Base-by-base conservation (phyloP, 2,329 filamentous ascomycete genomes). In the Fusarium sp. region DNA sequence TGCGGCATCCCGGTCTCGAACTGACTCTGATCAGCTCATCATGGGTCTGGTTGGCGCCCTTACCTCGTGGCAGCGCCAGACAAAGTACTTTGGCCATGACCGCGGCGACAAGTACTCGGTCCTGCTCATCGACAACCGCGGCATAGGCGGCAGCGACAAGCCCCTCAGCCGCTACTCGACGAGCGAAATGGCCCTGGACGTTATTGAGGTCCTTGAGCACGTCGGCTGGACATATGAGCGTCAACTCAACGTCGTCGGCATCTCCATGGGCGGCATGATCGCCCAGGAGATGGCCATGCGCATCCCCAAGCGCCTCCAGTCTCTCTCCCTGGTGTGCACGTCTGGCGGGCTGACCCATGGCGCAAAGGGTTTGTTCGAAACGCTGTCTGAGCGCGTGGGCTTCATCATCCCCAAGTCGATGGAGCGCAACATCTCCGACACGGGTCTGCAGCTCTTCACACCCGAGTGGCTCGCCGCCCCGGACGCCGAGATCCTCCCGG, bases 201-300 rank as follows among this genome's bases (percentile, higher is more conserved):
- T 87, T 23, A 76, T 94, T 69, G 92, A 96, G 74, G 81, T 96
- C 16, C 78, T 87, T 27, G 85, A 89, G 69, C 86, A 91, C 73
- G 77, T 96, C 9, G 89, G 88, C 67, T 96, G 92, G 91, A 88
- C 76, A 8, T 76, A 63, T 51, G 79, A 58, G 68, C 84, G 76
- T 73, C 83, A 73, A 80, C 84, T 82, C 77, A 89, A 97, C 80
- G 78, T 96, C 57, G 83, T 91, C 33, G 93, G 93, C 61, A 89
- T 95, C 69, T 93, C 90, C 64, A 91, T 97, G 86, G 93, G 93
- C 68, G 93, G 93, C 75, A 97, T 97, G 93, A 95, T 97, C 73
- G 88, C 92, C 2, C 93, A 97, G 79, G 93, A 97, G 80, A 76
- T 97, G 4, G 88, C 85, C 20, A 82, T 79, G 70, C 78, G 83